These are phyloP conservation scores for Adansonia gregorii DNA, from an alignment of 441 rosid species.

Conservation along the genomic window DNA sequence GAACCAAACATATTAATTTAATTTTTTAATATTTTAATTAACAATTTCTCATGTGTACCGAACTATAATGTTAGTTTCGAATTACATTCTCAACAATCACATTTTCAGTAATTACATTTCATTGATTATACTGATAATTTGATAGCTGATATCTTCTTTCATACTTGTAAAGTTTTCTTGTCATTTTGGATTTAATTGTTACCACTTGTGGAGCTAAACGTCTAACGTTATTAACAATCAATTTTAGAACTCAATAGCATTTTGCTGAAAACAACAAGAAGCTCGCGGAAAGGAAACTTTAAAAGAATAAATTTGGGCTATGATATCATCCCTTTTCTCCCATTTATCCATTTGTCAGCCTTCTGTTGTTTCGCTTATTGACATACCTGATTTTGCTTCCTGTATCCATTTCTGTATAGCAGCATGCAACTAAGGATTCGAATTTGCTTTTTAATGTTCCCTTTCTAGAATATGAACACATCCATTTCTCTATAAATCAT, in stretches of 20 bases:
- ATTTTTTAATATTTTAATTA: no score
- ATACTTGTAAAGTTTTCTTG: neutral
- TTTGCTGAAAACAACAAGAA: neutral
- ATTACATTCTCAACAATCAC: no score
- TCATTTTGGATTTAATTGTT: neutral
- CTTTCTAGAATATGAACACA: no score
- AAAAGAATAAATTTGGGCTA: neutral
- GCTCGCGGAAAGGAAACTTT: neutral
- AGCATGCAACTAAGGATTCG: neutral
- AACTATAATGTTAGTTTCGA: no score
- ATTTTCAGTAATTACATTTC: no score
- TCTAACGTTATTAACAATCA: neutral
- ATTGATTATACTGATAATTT: no score
- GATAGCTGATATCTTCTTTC: neutral
- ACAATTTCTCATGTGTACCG: no score
- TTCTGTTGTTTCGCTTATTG: neutral
- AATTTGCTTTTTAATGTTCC: neutral
- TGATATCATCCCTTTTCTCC: neutral
- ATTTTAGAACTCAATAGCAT: neutral
- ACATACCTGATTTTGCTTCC: neutral
- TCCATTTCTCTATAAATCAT: no score
- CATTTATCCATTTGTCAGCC: neutral
- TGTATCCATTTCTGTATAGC: neutral
- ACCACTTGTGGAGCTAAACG: neutral
- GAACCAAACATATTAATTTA: no score